Base-by-base conservation (phyloP, 495 filamentous ascomycete genomes). In the Achaetomiella virescens region DNA sequence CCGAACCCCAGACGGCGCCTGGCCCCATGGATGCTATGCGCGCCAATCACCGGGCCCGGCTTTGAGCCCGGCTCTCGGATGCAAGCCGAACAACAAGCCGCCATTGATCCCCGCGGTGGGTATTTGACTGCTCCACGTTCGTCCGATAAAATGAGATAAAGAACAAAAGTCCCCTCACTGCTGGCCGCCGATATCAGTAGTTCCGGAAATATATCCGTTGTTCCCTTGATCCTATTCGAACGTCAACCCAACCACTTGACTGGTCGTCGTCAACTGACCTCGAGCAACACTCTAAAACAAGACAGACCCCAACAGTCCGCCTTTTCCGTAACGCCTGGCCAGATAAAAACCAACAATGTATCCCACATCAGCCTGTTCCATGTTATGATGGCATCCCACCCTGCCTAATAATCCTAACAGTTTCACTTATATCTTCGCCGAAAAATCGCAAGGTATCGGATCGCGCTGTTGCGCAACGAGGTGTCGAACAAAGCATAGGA, bases 1-100 rank as follows among this genome's bases (percentile, higher is more conserved):
- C 55, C 55, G 60, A 55, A 42, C 20, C 36, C 55, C 45, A 29
- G 48, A 45, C 48, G 33, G 41, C 21, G 54, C 27, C 31, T 25
- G 37, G 33, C n/a, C 6, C 7, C 14, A 4, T 24, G 17, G 24
- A 25, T 24, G 37, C 17, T 57, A 49, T 50, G 46, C 55, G 47
- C 55, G 48, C 55, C 55, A 57, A 57, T 57, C 55, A 52, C 24
- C 37, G 29, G 25, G 14, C 7, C 33, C 2, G 8, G 17, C 5
- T 22, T 14, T 24, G 20, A 33, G 47, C n/a, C n/a, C n/a, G 25
- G 25, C 25, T 4, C 14, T 20, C 15, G 29, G 25, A 25, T 3
- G 10, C 4, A 29, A 25, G 22, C 17, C 18, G 18, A 24, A 10
- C 46, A 3, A 20, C 5, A 33, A 24, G 33, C 31, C 31, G 33